phyloP scores from a whole-genome alignment of 805 yeast species.

The Wickerhamiella vanderwaltii region DNA sequence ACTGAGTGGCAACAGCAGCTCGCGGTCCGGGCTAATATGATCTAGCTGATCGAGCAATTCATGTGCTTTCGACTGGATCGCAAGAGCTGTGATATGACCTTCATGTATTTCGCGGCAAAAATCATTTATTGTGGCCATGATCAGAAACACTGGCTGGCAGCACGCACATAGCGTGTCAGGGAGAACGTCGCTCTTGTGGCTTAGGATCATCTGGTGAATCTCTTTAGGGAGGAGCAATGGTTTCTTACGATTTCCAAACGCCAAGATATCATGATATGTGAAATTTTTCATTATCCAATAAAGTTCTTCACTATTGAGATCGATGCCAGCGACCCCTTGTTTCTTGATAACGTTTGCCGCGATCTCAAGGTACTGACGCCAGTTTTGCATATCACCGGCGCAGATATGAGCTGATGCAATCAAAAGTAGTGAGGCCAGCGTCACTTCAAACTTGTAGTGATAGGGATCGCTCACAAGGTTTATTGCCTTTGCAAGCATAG shows the following conservation, averaged over 20 bases:
- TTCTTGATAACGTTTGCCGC: slow-evolving; percentile 50
- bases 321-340: slow-evolving; percentile 48
- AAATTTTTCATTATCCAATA: slow-evolving; percentile 67
- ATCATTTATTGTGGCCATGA: slow-evolving; percentile 56
- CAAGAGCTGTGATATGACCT: slow-evolving; percentile 15
- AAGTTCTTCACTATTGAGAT: slow-evolving; percentile 43
- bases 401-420: slow-evolving; percentile 74
- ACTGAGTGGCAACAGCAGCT: slow-evolving; percentile 32
- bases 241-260: slow-evolving; percentile 43
- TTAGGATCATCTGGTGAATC: slow-evolving; percentile 46
- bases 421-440: slow-evolving; percentile 51
- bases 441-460: slow-evolving; percentile 25
- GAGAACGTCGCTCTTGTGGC: slow-evolving; percentile 26
- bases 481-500: slow-evolving; percentile 21
- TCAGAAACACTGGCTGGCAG: slow-evolving; percentile 51
- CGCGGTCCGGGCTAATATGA: slow-evolving; percentile 39
- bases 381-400: slow-evolving; percentile 64
- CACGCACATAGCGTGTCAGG: slow-evolving; percentile 65
- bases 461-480: slow-evolving; percentile 16
- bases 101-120: slow-evolving; percentile 37
- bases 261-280: slow-evolving; percentile 67
- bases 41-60: slow-evolving; percentile 39
- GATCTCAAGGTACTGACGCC: slow-evolving; percentile 55
- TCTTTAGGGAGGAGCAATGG: slow-evolving; percentile 51
- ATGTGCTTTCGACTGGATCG: slow-evolving; percentile 20